Evolutionary conservation across 1,284 basidiomycete genomes (phyloP).

Genomic region (Apiotrichum gracile): DNA sequence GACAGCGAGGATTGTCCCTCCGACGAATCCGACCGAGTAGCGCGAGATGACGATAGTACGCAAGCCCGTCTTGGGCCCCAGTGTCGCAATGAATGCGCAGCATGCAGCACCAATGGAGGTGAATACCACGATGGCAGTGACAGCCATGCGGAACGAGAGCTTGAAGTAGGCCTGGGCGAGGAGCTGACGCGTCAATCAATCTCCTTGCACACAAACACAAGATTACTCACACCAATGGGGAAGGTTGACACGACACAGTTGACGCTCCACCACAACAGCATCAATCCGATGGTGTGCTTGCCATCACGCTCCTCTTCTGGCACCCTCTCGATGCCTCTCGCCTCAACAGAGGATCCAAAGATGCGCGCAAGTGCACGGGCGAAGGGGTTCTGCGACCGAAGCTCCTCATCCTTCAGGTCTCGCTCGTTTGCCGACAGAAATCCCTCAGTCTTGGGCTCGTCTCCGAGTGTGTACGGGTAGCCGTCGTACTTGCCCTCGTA

Average conservation of each 20-base stretch:
- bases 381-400: slow-evolving; percentile 1
- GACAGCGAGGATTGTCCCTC: slow-evolving; percentile 55
- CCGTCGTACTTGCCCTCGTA: background rate
- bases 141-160: slow-evolving; percentile 51
- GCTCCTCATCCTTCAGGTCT: slow-evolving; percentile 1
- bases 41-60: slow-evolving; percentile 54
- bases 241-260: slow-evolving; percentile 53
- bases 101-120: slow-evolving; percentile 41
- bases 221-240: slow-evolving; percentile 52
- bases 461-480: background rate
- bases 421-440: background rate
- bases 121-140: slow-evolving; percentile 44
- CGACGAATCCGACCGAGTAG: slow-evolving; percentile 55
- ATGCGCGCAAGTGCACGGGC: slow-evolving; percentile 18
- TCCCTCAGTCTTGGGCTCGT: background rate
- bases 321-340: slow-evolving; percentile 31
- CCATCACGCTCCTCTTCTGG: slow-evolving; percentile 25
- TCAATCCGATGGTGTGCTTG: slow-evolving; percentile 22
- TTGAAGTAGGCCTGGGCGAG: slow-evolving; percentile 55
- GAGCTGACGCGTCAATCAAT: slow-evolving; percentile 29
- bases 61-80: slow-evolving; percentile 59
- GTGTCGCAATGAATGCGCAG: slow-evolving; percentile 55
- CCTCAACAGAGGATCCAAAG: slow-evolving; percentile 30
- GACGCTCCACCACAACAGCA: slow-evolving; percentile 33
- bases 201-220: no score